Base-by-base conservation (phyloP, 1,284 basidiomycete species). In the Apiotrichum sp. region DNA sequence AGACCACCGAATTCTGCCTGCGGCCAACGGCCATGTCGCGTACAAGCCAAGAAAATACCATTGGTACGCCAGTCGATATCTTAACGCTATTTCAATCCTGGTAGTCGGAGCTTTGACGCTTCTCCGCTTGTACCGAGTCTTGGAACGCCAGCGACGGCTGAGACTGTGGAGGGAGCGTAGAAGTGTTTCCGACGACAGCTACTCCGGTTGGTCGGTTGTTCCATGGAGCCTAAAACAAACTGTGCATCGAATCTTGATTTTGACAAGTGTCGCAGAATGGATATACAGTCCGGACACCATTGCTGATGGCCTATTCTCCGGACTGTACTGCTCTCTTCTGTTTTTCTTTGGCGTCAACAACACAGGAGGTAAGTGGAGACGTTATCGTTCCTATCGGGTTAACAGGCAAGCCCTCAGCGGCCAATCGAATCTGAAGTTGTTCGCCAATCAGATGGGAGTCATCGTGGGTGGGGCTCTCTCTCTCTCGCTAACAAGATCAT, bases 261-360 rank as follows among this genome's bases (percentile, higher is more conserved):
- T 47, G 8, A 16, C 35, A n/a, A 62, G 54, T 8, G 54, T 70
- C 22, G 68, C 70, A 6, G 35, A 44, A 11, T 71, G 67, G 67
- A 50, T 69, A 3, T 69, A 69, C 52, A 62, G 58, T 5, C 63
- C 65, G 14, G 64, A 67, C 9, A 67, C 64, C 6, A n/a, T 62
- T 22, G 55, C 54, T 31, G 70, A 71, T 34, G 61, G 58, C 0
- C 4, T 61, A 7, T 66, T 62, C 45, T 64, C 68, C 1, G 43
- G 57, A 1, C 13, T 57, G 7, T 71, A 71, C 48, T 59, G 57
- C 16, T 43, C 22, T 16, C n/a, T 55, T 14, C 34, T 59, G 3
- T 47, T 61, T 31, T 59, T 51, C 38, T 57, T 52, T 13, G 32
- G 50, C 14, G 14, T 63, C 33, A 53, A 61, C 39, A 60, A 63